These are phyloP conservation scores for Triticum urartu DNA, from an alignment of 176 grass and related monocot genomes.

Conservation along the genomic window DNA sequence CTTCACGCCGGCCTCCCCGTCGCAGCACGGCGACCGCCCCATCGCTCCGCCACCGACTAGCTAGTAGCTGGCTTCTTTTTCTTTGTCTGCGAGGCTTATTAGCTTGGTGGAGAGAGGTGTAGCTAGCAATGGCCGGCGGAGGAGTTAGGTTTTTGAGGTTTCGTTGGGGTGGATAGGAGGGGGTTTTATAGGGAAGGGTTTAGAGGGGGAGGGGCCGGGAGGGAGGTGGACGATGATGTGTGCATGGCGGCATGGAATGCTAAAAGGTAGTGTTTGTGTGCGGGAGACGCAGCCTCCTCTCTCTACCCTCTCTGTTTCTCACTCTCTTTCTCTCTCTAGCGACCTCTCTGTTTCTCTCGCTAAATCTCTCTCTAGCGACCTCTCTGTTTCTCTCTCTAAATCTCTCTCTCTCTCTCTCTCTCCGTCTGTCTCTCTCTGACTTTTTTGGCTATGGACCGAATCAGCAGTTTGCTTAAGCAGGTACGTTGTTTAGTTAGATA, in stretches of 20 bases:
- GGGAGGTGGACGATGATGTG: slow-evolving; percentile 19
- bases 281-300: slow-evolving; percentile 51
- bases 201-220: background rate
- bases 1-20: slow-evolving; percentile 68
- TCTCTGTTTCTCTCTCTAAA: background rate
- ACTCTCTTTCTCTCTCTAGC: background rate
- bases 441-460: slow-evolving; percentile 5
- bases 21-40: slow-evolving; percentile 89
- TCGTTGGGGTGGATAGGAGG: slow-evolving; percentile 40
- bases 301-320: background rate
- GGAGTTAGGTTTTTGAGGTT: slow-evolving; percentile 19
- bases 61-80: slow-evolving; percentile 8
- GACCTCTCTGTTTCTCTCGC: background rate
- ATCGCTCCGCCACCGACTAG: slow-evolving; percentile 19
- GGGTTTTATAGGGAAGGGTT: slow-evolving; percentile 71
- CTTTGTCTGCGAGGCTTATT: background rate
- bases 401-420: background rate
- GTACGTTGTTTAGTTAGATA: slow-evolving; percentile 5
- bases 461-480: background rate
- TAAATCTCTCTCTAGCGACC: too few species aligned
- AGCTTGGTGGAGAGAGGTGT: background rate
- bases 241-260: slow-evolving; percentile 26
- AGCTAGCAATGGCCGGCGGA: background rate
- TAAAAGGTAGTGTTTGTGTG: slow-evolving; percentile 52
- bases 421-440: background rate